Base-by-base conservation (phyloP, 2,329 filamentous ascomycete species). In the Fusarium concolor region DNA sequence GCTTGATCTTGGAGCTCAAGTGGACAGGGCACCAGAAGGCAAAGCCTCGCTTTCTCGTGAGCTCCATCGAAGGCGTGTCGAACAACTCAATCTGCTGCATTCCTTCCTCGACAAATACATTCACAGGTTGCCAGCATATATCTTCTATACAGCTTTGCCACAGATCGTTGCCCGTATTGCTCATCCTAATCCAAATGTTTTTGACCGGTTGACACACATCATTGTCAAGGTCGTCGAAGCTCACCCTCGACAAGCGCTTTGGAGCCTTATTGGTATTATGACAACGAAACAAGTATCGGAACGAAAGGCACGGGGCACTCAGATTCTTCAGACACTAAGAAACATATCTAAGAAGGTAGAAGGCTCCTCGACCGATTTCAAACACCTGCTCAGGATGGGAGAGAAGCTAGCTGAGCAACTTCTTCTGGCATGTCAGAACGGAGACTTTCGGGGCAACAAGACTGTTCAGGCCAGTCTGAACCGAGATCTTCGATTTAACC, bases 111-210 rank as follows among this genome's bases (percentile, higher is more conserved):
- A 89, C 76, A 96, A 95, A 79, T 94, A 97, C 76, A 86, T 95
- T 18, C 79, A 84, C 22, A 85, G 89, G 7, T 83, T 94, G 62
- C 92, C 92, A 4, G 87, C 91, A 2, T 94, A 91, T 73, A 87
- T 93, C 31, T 94, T 93, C 78, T 95, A 94, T 76, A 92, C 90
- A 3, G 85, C 95, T 8, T 84, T 99, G 41, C 92, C 96, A 7
- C 96, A 99, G 79, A 91, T 99, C 65, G 92, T 99, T 57, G 96
- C 95, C n/a, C 90, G 96, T 31, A 97, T 99, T 73, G 92, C 92
- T 44, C 96, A 99, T 79, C 89, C 91, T 2, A 92, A 97, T 76
- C 79, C 79, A 6, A 87, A 89, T 2, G 93, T 97, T 3, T 96
- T 93, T 79, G 88, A 90, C 60, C 83, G 92, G 11, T 82, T 99